Percentiles rank a stretch among this genome's conserved stretches.
These are phyloP conservation scores for Phoma sp. DNA, from an alignment of 2,329 filamentous ascomycete species.

Conservation along the genomic window DNA sequence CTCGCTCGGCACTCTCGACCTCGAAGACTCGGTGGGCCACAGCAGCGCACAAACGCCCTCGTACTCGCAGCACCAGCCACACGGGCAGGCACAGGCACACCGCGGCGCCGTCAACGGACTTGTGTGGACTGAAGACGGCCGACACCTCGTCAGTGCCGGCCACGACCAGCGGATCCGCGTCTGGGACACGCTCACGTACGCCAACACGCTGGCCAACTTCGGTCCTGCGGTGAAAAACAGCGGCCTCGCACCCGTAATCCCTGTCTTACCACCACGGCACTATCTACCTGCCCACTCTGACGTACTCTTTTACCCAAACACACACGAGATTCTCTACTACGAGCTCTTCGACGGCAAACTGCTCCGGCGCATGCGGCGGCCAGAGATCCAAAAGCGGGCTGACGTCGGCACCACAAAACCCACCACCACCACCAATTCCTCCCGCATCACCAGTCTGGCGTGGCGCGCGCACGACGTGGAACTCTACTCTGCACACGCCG, in stretches of 20 bases:
- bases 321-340: conserved; percentile 75
- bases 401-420: conserved; percentile 14
- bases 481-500: conserved; percentile 82
- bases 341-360: conserved; percentile 79
- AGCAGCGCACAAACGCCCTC: conserved; percentile 53
- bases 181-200: conserved; percentile 81
- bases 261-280: conserved; percentile 64
- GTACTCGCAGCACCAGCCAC: conserved; percentile 40
- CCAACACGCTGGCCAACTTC: conserved; percentile 88
- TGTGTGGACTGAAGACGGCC: conserved; percentile 81
- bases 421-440: too few relatives aligned
- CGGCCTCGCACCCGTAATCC: conserved; percentile 48
- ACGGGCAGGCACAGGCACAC: conserved; percentile 65
- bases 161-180: conserved; percentile 85
- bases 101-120: conserved; percentile 83
- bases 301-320: conserved; percentile 80
- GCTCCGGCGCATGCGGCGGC: conserved; percentile 72
- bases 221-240: conserved; percentile 80
- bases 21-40: conserved; percentile 81
- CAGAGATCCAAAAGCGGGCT: conserved; percentile 47
- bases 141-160: conserved; percentile 77
- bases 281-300: conserved; percentile 65
- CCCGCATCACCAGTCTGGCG: conserved; percentile 72
- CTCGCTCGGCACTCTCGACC: conserved; percentile 77
- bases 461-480: conserved; percentile 76